Conservation (phyloP, 2,329 filamentous ascomycete genomes). For the Xylariaceae sp. region DNA sequence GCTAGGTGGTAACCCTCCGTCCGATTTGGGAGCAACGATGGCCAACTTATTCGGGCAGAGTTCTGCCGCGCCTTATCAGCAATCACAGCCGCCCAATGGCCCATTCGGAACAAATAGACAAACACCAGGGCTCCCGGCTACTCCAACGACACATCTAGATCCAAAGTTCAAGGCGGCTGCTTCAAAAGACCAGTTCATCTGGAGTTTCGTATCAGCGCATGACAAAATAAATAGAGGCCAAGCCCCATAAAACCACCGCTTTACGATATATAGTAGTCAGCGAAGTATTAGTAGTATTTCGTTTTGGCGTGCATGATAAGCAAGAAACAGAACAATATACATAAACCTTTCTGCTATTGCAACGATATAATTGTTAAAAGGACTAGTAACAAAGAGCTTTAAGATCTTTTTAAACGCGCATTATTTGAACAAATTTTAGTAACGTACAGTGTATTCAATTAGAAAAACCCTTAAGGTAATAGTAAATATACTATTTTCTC, state of each 20-base stretch:
- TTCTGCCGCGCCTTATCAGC: background rate
- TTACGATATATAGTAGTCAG: background rate
- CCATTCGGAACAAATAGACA: background rate
- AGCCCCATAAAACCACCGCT: background rate
- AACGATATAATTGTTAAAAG: no score
- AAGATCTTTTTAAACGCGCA: no score
- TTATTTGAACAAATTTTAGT: no score
- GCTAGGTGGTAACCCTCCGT: background rate
- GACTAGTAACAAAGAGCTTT: no score
- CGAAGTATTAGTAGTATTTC: no score
- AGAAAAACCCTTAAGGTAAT: no score
- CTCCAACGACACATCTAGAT: background rate
- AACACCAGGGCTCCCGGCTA: background rate
- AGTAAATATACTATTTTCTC: no score
- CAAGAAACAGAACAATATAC: no score
- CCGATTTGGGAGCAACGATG: background rate
- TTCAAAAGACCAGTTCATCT: background rate
- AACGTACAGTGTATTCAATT: no score
- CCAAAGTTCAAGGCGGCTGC: background rate
- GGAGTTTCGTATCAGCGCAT: background rate
- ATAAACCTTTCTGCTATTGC: no score
- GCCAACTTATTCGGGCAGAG: background rate
- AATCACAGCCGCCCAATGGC: background rate
- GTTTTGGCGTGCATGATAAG: no score
- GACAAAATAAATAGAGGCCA: background rate